Conservation (phyloP, 345 rosid genomes). For the Psidium guajava region DNA sequence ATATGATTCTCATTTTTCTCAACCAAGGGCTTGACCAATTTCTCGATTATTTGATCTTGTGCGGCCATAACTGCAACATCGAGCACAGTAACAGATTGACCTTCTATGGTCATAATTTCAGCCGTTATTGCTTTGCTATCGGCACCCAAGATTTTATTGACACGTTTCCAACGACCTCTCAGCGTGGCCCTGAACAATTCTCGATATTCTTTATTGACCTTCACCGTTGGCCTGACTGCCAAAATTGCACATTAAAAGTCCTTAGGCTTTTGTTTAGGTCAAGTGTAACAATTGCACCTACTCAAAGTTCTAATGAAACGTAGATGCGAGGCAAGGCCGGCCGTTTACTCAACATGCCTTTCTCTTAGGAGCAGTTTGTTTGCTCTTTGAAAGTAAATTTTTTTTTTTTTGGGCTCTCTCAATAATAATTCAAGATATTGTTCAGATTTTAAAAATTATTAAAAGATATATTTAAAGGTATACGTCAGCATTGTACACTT, state of each 20-base stretch:
- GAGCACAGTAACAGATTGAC: not conserved
- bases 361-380: not conserved
- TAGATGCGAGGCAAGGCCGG: not conserved
- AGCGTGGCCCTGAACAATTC: accelerated
- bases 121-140: not conserved
- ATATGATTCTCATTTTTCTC: accelerated
- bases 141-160: accelerated
- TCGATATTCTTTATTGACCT: not conserved
- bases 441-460: not conserved
- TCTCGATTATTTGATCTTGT: not conserved
- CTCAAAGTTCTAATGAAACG: not conserved
- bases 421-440: not conserved
- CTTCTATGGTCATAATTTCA: not conserved
- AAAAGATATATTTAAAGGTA: not conserved
- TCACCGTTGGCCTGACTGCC: not conserved
- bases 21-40: not conserved
- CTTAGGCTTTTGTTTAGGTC: not conserved
- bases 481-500: not conserved
- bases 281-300: not conserved
- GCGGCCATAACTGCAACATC: not conserved
- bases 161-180: not conserved
- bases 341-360: not conserved
- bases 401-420: too few species aligned
- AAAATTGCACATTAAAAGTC: not conserved
- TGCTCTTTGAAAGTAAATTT: not conserved